phyloP scores from a whole-genome alignment of 1,139 yeast species.

The Protomyces macrosporus region DNA sequence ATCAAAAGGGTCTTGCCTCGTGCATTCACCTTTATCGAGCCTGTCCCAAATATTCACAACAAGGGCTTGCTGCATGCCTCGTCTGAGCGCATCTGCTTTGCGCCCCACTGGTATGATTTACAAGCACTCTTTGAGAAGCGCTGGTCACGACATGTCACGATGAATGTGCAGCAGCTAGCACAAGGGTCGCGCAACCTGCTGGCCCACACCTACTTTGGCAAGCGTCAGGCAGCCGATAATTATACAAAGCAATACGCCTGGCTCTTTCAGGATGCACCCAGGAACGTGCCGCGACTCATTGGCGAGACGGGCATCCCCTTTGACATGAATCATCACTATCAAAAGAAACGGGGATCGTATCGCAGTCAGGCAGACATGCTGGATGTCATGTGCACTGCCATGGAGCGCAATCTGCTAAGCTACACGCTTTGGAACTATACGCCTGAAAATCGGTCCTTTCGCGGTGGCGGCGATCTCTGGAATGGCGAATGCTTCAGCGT shows the following conservation, averaged over 20 bases:
- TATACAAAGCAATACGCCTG: conserved; percentile 15
- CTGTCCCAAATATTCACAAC: conserved; percentile 13
- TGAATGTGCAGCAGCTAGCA: conserved; percentile 22
- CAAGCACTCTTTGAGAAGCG: conserved; percentile 19
- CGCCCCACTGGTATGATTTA: conserved; percentile 55
- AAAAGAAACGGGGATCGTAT: conserved; percentile 43
- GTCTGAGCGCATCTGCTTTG: conserved; percentile 4
- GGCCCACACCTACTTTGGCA: conserved; percentile 23
- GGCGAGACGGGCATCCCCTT: conserved; percentile 95
- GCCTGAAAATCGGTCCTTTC: conserved; percentile 56
- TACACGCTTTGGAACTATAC: conserved; percentile 86
- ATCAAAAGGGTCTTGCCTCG: neutral
- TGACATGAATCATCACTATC: conserved; percentile 73
- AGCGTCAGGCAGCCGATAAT: neutral
- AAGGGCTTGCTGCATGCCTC: neutral
- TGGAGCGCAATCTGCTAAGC: conserved; percentile 65
- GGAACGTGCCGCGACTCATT: conserved; percentile 51
- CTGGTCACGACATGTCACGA: conserved; percentile 5
- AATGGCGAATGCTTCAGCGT: conserved; percentile 88
- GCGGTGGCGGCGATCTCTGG: conserved; percentile 79
- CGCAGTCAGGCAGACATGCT: conserved; percentile 69
- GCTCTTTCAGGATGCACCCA: conserved; percentile 10
- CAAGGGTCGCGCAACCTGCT: conserved; percentile 21
- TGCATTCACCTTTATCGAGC: conserved; percentile 11
- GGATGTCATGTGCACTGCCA: conserved; percentile 73